Evolutionary conservation across 352 stramenopile genomes (phyloP).

Genomic region (Globisporangium polare): DNA sequence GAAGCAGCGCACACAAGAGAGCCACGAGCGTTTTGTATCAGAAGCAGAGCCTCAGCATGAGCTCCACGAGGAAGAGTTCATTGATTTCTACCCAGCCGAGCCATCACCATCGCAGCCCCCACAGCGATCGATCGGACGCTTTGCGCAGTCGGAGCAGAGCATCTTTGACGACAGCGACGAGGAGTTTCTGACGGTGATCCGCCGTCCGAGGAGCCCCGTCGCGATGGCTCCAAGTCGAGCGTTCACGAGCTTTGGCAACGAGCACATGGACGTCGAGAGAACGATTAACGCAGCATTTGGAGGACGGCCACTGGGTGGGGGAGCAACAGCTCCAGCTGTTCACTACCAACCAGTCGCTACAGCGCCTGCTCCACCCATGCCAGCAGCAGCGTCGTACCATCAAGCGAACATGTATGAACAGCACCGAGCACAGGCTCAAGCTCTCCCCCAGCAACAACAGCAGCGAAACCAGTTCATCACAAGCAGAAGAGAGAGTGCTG

Average conservation of each 20-base stretch:
- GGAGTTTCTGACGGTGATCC: conserved; percentile 14
- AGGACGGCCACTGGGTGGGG: conserved; percentile 5
- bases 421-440: background rate
- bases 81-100: background rate
- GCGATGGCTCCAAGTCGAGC: background rate
- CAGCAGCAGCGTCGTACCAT: background rate
- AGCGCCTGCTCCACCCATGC: background rate
- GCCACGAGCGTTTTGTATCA: background rate
- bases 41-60: background rate
- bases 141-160: conserved; percentile 3
- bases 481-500: conserved; percentile 1
- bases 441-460: background rate
- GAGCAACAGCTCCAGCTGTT: background rate
- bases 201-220: conserved; percentile 5
- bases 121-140: conserved; percentile 10
- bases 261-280: conserved; percentile 16
- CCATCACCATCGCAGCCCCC: background rate
- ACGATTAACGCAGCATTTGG: conserved; percentile 19
- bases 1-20: background rate
- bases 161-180: conserved; percentile 20
- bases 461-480: conserved; percentile 10
- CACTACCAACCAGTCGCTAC: conserved; percentile 3
- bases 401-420: conserved; percentile 14
- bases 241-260: conserved; percentile 5
- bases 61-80: background rate